Evolutionary conservation across 1,139 yeast species (phyloP).

Genomic region (Diutina pseudorugosa): DNA sequence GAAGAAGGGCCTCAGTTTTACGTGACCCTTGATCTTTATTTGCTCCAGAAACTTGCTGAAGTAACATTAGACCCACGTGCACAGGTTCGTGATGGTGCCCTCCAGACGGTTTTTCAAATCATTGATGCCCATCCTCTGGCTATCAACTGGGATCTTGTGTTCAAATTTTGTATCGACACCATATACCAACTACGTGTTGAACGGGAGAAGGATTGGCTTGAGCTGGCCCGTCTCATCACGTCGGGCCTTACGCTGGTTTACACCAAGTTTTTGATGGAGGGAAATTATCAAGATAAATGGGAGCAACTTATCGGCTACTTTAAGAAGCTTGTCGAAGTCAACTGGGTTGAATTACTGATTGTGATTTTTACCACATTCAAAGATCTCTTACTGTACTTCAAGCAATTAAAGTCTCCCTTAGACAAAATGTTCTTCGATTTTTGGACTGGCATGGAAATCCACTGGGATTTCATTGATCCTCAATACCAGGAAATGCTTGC

Average conservation of each 20-base stretch:
- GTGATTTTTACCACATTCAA: conserved; percentile 41
- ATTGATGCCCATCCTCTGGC: conserved; percentile 64
- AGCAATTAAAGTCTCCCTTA: conserved; percentile 6
- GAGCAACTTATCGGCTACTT: conserved; percentile 37
- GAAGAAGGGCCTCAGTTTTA: not conserved
- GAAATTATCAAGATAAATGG: conserved; percentile 32
- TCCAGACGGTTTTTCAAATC: conserved; percentile 78
- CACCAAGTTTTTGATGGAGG: conserved; percentile 27
- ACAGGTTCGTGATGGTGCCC: conserved; percentile 81
- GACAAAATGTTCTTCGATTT: conserved; percentile 34
- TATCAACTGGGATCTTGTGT: conserved; percentile 43
- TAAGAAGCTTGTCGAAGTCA: conserved; percentile 21
- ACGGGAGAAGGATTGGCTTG: conserved; percentile 19
- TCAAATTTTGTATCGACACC: conserved; percentile 30
- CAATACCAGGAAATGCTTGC: conserved; percentile 46
- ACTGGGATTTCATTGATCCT: conserved; percentile 43
- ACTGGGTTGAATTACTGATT: conserved; percentile 36
- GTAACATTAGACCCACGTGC: conserved; percentile 55
- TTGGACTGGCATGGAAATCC: conserved; percentile 51
- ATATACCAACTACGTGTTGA: conserved; percentile 12
- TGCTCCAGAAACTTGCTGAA: conserved; percentile 47
- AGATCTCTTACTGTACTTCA: conserved; percentile 28
- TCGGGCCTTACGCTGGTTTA: conserved; percentile 47
- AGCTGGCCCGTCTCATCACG: conserved; percentile 43
- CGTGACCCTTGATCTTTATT: conserved; percentile 44